phyloP scores from a whole-genome alignment of 768 basidiomycete genomes.

The Kondoa malvinella region DNA sequence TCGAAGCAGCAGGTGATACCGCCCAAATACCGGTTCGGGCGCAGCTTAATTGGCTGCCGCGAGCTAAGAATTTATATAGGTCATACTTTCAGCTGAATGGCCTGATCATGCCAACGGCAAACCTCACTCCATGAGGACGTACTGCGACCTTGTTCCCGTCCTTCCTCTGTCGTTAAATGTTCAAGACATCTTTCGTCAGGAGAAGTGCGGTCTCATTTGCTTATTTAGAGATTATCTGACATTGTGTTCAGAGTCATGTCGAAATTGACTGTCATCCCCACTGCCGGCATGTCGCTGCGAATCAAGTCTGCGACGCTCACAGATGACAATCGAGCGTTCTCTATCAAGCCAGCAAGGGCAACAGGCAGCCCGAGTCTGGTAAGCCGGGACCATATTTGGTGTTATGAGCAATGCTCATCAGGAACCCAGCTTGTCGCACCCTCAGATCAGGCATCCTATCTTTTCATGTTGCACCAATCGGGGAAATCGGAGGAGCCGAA shows the following conservation, averaged over 20 bases:
- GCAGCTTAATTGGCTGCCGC: no score
- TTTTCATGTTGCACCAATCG: not conserved
- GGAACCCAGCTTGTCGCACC: not conserved
- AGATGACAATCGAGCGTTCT: not conserved
- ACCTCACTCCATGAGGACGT: conserved; percentile 41
- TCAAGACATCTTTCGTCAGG: conserved; percentile 83
- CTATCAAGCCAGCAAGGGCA: not conserved
- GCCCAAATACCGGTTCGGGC: no score
- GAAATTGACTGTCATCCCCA: conserved; percentile 73
- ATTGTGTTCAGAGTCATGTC: conserved; percentile 52
- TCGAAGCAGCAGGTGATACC: no score
- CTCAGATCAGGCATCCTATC: not conserved
- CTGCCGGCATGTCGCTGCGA: conserved; percentile 60
- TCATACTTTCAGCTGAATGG: conserved; percentile 53
- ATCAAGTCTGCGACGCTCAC: conserved; percentile 45
- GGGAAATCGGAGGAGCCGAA: conserved; percentile 28
- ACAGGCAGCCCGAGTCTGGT: not conserved
- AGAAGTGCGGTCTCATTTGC: conserved; percentile 40
- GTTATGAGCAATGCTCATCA: no score
- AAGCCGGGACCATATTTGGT: no score
- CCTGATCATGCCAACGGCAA: conserved; percentile 44
- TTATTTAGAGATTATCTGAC: not conserved
- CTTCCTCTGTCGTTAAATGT: conserved; percentile 84
- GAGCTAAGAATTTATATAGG: no score
- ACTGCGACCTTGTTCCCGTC: conserved; percentile 46